Percentiles rank a stretch among this genome's conserved stretches.
These are phyloP conservation scores for Plasmopara muralis DNA, from an alignment of 352 stramenopile species.

Conservation along the genomic window DNA sequence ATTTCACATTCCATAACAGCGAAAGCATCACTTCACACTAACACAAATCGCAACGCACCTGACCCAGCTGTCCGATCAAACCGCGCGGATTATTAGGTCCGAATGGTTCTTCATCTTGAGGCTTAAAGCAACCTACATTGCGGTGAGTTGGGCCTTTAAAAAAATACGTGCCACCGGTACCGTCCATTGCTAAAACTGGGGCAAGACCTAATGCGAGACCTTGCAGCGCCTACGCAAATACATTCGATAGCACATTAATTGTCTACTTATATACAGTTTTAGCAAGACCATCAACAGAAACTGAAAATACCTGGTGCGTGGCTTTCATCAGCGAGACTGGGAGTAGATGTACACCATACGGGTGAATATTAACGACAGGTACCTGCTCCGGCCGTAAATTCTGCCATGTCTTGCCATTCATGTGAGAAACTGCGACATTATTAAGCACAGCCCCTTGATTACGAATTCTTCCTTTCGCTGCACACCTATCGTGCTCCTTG, in stretches of 20 bases:
- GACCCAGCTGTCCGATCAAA: constrained; percentile 76
- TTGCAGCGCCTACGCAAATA: constrained; percentile 60
- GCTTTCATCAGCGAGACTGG: constrained; percentile 78
- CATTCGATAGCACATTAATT: not conserved
- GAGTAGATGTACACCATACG: constrained; percentile 68
- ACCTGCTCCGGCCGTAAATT: constrained; percentile 48
- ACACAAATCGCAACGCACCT: constrained; percentile 26
- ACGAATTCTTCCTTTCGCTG: constrained; percentile 9
- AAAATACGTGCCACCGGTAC: constrained; percentile 98
- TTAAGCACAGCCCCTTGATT: constrained; percentile 11
- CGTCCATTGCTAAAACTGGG: constrained; percentile 91
- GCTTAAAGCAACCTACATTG: constrained; percentile 97
- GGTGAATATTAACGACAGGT: constrained; percentile 69
- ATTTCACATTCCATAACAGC: not conserved
- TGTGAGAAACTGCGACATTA: constrained; percentile 3
- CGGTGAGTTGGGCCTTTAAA: constrained; percentile 91
- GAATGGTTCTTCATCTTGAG: constrained; percentile 97
- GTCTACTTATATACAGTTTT: constrained; percentile 2
- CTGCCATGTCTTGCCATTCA: constrained; percentile 16
- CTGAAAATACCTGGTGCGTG: constrained; percentile 49
- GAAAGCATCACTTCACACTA: not conserved
- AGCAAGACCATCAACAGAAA: not conserved
- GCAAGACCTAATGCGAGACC: constrained; percentile 88
- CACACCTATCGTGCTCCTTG: constrained; percentile 7
- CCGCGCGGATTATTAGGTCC: constrained; percentile 96